Evolutionary conservation across 768 basidiomycete species (phyloP).

Genomic region (Kwoniella dendrophila): DNA sequence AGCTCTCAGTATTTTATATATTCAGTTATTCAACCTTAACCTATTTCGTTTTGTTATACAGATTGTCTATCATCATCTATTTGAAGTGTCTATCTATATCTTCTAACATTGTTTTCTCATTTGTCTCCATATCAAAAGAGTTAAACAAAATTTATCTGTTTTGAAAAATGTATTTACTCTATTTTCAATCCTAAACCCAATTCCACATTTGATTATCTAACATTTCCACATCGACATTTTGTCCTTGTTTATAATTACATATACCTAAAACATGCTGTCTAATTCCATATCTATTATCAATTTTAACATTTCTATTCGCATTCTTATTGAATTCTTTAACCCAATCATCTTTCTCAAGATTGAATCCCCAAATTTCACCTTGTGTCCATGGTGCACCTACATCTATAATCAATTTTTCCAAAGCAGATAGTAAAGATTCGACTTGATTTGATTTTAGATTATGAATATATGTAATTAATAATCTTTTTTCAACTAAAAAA

Average conservation of each 20-base stretch:
- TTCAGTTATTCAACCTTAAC: no score
- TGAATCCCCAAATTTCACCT: slow-evolving; percentile 6
- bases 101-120: no score
- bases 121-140: no score
- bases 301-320: background rate
- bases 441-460: background rate
- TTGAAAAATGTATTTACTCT: no score
- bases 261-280: background rate
- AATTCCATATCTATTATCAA: background rate
- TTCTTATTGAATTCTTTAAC: background rate
- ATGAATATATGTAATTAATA: slow-evolving; percentile 14
- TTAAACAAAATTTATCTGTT: no score
- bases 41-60: no score
- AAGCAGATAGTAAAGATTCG: background rate
- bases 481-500: background rate
- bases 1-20: no score
- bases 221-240: background rate
- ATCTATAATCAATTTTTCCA: background rate
- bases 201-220: slow-evolving; percentile 16
- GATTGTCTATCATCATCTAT: no score
- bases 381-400: background rate
- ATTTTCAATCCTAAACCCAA: no score
- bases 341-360: background rate
- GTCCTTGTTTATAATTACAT: background rate
- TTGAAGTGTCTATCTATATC: no score